Conservation (phyloP, 495 filamentous ascomycete genomes). For the Penicillium ochrochloron region DNA sequence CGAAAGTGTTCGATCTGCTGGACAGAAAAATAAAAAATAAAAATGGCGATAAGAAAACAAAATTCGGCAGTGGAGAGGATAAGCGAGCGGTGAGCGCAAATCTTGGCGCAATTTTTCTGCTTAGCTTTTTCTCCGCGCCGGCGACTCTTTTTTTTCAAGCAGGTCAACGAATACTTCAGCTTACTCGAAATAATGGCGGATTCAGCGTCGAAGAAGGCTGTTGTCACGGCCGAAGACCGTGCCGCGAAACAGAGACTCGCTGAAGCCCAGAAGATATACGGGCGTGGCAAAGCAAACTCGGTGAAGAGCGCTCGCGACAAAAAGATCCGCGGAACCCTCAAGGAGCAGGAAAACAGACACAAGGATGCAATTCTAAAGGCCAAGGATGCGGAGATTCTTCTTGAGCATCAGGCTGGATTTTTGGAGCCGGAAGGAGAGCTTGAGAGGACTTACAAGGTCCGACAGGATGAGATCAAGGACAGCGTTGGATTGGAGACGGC, state of each 20-base stretch:
- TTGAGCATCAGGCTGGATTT: conserved; percentile 85
- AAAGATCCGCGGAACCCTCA: conserved; percentile 83
- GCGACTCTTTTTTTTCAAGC: conserved; percentile 12
- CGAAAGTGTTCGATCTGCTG: conserved; percentile 13
- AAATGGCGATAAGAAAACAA: conserved; percentile 43
- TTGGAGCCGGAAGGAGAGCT: conserved; percentile 87
- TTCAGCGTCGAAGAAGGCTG: conserved; percentile 34
- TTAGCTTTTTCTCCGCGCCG: conserved; percentile 23
- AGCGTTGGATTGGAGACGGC: conserved; percentile 80
- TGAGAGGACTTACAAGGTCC: conserved; percentile 88
- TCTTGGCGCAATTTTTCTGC: conserved; percentile 39
- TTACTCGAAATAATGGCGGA: conserved; percentile 36
- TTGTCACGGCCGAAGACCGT: conserved; percentile 37
- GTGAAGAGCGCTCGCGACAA: conserved; percentile 72
- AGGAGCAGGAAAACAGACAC: conserved; percentile 77
- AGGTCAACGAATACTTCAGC: conserved; percentile 5
- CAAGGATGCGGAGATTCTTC: conserved; percentile 92
- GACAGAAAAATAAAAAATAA: conserved; percentile 30
- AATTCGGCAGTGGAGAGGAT: conserved; percentile 45
- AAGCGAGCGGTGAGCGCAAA: conserved; percentile 43
- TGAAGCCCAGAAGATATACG: conserved; percentile 81
- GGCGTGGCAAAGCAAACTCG: conserved; percentile 72
- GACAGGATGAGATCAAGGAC: conserved; percentile 81
- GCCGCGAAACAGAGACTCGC: conserved; percentile 45
- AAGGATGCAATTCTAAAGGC: conserved; percentile 78